Percentiles rank a stretch among this genome's conserved stretches.
These are phyloP conservation scores for Lupinus albus DNA, from an alignment of 306 rosid species.

Conservation along the genomic window DNA sequence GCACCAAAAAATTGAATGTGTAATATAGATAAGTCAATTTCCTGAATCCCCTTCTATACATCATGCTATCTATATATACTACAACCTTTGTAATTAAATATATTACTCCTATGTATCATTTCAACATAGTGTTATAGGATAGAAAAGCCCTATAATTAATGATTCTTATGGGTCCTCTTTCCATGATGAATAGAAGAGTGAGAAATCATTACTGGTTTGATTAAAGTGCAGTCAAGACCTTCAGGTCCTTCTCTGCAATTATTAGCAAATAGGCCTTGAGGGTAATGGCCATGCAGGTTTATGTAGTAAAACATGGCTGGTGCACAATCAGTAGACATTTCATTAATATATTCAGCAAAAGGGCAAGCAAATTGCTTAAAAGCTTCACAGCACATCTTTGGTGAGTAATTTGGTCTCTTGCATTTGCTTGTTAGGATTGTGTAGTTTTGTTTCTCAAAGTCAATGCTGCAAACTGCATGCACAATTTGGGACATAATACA, in stretches of 20 bases:
- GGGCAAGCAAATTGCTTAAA: constrained; percentile 86
- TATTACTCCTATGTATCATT: no score
- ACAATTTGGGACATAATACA: constrained; percentile 6
- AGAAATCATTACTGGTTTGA: not conserved
- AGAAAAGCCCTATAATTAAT: not conserved
- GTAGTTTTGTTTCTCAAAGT: constrained; percentile 74
- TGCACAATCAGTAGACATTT: constrained; percentile 59
- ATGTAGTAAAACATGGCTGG: constrained; percentile 85
- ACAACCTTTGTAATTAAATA: not conserved
- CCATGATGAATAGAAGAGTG: not conserved
- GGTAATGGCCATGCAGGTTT: constrained; percentile 77
- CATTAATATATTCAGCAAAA: constrained; percentile 43
- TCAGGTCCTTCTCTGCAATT: constrained; percentile 64
- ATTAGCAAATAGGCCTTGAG: constrained; percentile 79
- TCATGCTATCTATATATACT: not conserved
- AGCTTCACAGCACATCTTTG: constrained; percentile 66
- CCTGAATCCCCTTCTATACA: not conserved
- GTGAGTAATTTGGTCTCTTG: constrained; percentile 81
- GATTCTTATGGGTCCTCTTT: not conserved
- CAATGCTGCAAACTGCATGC: constrained; percentile 55
- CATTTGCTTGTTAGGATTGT: constrained; percentile 80
- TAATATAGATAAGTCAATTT: not conserved
- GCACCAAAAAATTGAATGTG: constrained; percentile 20
- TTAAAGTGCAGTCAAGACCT: constrained; percentile 61
- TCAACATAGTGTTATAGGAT: no score